A percentile compares a stretch with the other conserved stretches of the same genome.
phyloP scores from a whole-genome alignment of 805 yeast species.

The Metschnikowia lunata region DNA sequence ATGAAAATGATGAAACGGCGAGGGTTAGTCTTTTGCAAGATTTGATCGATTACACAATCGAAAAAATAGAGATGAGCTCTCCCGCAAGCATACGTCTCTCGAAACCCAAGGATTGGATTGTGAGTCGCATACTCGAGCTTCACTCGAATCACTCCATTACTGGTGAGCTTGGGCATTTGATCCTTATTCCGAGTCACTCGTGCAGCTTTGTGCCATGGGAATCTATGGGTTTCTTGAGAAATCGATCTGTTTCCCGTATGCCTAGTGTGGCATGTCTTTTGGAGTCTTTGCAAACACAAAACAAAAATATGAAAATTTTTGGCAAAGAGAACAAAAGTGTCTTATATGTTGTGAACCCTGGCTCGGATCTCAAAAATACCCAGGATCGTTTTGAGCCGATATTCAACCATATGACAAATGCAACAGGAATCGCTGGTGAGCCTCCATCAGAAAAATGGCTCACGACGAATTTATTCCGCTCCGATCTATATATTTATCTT shows the following conservation, averaged over 20 bases:
- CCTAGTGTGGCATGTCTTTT: slow-evolving; percentile 54
- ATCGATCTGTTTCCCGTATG: slow-evolving; percentile 62
- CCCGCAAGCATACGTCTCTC: background rate
- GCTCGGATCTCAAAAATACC: slow-evolving; percentile 67
- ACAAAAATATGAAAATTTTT: slow-evolving; percentile 3
- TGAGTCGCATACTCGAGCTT: slow-evolving; percentile 1
- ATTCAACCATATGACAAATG: slow-evolving; percentile 37
- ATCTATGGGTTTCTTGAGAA: slow-evolving; percentile 53
- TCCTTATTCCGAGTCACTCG: slow-evolving; percentile 62
- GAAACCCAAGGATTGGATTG: background rate
- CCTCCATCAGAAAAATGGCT: slow-evolving; percentile 58
- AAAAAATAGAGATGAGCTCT: background rate
- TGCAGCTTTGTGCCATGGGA: slow-evolving; percentile 91
- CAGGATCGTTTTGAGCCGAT: slow-evolving; percentile 49
- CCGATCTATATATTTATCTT: slow-evolving; percentile 61
- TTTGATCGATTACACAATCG: slow-evolving; percentile 4
- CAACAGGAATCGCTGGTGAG: slow-evolving; percentile 52
- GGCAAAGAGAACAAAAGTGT: slow-evolving; percentile 2
- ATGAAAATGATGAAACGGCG: background rate
- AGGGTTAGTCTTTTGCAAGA: slow-evolving; percentile 6
- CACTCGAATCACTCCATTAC: background rate
- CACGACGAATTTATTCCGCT: slow-evolving; percentile 32
- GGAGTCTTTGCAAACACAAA: slow-evolving; percentile 26
- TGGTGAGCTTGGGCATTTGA: slow-evolving; percentile 47
- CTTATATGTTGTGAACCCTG: slow-evolving; percentile 75